Evolutionary conservation across 495 filamentous ascomycete genomes (phyloP).

Genomic region (Daldinia grandis): DNA sequence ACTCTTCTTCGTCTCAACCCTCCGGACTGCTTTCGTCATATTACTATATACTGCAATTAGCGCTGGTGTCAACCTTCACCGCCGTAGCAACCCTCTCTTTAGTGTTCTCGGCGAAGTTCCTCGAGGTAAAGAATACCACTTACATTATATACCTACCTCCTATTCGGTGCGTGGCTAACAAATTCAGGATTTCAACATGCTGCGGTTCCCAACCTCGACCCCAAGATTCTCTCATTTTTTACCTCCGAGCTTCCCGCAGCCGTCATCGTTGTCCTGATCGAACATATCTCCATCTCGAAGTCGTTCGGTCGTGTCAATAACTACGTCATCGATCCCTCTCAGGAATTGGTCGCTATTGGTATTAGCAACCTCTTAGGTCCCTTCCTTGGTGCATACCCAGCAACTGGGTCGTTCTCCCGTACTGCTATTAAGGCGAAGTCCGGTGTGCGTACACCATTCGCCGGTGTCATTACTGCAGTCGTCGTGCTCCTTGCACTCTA

Average conservation of each 20-base stretch:
- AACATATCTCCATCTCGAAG: constrained; percentile 65
- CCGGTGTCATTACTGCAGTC: constrained; percentile 61
- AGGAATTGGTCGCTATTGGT: constrained; percentile 64
- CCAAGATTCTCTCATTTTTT: constrained; percentile 47
- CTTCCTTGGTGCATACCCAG: constrained; percentile 62
- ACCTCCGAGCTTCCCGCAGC: constrained; percentile 49
- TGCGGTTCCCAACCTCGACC: constrained; percentile 49
- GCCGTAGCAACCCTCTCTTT: constrained; percentile 47
- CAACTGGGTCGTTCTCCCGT: constrained; percentile 63
- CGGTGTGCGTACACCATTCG: constrained; percentile 61
- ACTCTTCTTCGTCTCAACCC: constrained; percentile 57
- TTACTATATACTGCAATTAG: constrained; percentile 56
- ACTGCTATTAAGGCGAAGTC: constrained; percentile 61
- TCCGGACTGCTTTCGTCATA: constrained; percentile 56
- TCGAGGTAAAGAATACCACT: constrained; percentile 46
- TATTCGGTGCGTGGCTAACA: constrained; percentile 7
- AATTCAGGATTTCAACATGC: constrained; percentile 54
- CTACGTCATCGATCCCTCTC: constrained; percentile 63
- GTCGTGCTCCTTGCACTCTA: constrained; percentile 62
- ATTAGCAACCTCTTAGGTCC: constrained; percentile 61
- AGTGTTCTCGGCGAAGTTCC: constrained; percentile 55
- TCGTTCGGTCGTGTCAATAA: constrained; percentile 63
- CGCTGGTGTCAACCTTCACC: constrained; percentile 46
- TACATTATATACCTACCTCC: not conserved
- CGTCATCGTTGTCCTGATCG: constrained; percentile 61